Evolutionary conservation across 768 basidiomycete species (phyloP).

Genomic region (Paxillus involutus): DNA sequence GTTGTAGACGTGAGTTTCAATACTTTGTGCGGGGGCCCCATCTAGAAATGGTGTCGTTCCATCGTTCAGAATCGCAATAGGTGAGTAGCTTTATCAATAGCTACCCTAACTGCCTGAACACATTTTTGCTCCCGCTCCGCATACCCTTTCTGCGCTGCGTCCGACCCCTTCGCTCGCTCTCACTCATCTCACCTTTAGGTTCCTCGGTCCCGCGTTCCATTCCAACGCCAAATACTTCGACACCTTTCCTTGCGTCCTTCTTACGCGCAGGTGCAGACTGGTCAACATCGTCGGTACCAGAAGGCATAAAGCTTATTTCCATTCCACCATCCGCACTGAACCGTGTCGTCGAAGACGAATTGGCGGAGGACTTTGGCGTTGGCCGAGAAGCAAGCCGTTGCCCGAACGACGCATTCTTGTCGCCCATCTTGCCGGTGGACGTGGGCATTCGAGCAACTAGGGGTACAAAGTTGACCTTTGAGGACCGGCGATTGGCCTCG

Average conservation of each 20-base stretch:
- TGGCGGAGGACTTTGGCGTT: constrained; percentile 11
- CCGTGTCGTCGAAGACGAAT: constrained; percentile 16
- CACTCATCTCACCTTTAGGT: constrained; percentile 46
- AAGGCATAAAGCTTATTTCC: constrained; percentile 85
- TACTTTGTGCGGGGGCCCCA: too few relatives aligned
- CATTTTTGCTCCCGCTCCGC: constrained; percentile 90
- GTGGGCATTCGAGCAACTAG: constrained; percentile 46
- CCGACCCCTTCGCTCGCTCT: constrained; percentile 76
- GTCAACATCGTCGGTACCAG: constrained; percentile 24
- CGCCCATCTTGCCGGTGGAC: constrained; percentile 29
- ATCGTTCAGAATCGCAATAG: background rate
- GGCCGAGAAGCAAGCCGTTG: constrained; percentile 50
- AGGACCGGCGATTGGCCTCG: constrained; percentile 40
- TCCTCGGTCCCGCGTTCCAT: constrained; percentile 78
- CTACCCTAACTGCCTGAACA: constrained; percentile 45
- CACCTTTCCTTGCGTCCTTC: constrained; percentile 51
- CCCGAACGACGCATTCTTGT: constrained; percentile 67
- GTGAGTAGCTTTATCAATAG: background rate
- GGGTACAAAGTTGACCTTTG: constrained; percentile 65
- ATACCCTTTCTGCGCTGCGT: constrained; percentile 73
- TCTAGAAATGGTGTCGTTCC: too few relatives aligned
- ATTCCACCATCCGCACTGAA: constrained; percentile 59
- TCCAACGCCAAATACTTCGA: constrained; percentile 83
- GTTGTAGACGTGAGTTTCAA: too few relatives aligned
- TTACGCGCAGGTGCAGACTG: constrained; percentile 21